phyloP scores from a whole-genome alignment of 2,329 filamentous ascomycete genomes.

The Blastomyces percursus region DNA sequence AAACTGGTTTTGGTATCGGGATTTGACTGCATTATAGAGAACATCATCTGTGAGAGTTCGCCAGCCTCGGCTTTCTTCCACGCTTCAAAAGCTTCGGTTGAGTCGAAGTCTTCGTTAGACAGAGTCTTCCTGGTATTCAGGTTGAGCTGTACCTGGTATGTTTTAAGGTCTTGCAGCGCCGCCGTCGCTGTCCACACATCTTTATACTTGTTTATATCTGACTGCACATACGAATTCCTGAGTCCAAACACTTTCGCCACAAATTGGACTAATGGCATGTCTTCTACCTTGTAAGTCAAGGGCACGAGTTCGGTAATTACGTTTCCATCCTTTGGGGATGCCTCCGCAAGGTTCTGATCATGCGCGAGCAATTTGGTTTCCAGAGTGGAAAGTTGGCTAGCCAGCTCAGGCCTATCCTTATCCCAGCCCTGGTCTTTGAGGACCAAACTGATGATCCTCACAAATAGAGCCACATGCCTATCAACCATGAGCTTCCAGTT shows the following conservation, averaged over 20 bases:
- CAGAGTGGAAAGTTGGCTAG: conserved; percentile 63
- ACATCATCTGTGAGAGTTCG: conserved; percentile 84
- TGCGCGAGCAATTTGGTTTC: conserved; percentile 91
- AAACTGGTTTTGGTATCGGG: conserved; percentile 74
- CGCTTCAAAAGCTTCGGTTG: conserved; percentile 72
- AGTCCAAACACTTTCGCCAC: conserved; percentile 80
- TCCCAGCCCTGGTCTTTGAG: conserved; percentile 76
- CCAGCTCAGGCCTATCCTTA: conserved; percentile 73
- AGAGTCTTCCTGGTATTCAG: conserved; percentile 67
- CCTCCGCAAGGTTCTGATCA: conserved; percentile 71
- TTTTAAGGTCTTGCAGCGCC: conserved; percentile 80
- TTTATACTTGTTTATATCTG: conserved; percentile 73
- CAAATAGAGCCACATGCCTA: conserved; percentile 86
- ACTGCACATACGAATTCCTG: conserved; percentile 67
- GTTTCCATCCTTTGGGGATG: conserved; percentile 45
- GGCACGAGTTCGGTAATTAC: conserved; percentile 67
- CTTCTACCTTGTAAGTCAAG: conserved; percentile 83
- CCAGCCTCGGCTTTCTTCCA: conserved; percentile 88
- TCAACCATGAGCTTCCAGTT: conserved; percentile 87
- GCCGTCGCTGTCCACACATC: conserved; percentile 82
- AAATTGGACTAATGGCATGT: conserved; percentile 86
- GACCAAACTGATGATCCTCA: conserved; percentile 70
- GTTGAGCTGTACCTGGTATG: conserved; percentile 81
- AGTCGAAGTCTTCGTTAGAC: conserved; percentile 74
- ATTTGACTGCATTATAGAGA: conserved; percentile 75